Evolutionary conservation across 129 eudicot species (phyloP).

Genomic region (carrot (Daucus carota)): DNA sequence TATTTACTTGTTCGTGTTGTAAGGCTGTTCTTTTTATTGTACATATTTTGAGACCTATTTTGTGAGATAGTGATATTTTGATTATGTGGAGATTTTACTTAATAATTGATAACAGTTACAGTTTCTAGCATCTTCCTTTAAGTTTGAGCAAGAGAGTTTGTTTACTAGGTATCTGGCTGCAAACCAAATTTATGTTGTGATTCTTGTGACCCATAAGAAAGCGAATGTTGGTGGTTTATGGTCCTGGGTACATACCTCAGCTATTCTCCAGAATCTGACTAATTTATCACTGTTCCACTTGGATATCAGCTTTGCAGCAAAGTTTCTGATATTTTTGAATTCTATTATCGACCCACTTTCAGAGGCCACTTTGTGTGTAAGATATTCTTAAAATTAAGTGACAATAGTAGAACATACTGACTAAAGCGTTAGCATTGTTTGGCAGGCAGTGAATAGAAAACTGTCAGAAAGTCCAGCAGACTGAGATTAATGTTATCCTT

Average conservation of each 20-base stretch:
- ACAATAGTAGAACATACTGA: neutral
- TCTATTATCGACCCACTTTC: neutral
- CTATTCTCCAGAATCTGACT: neutral
- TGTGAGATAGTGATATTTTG: neutral
- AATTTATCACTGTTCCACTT: neutral
- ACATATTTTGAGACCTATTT: neutral
- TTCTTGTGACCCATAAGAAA: neutral
- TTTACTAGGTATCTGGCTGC: neutral
- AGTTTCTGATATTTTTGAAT: neutral
- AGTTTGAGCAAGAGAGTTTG: neutral
- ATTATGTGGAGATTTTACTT: neutral
- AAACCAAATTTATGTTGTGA: neutral
- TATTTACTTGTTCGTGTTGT: neutral
- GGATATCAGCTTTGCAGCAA: neutral
- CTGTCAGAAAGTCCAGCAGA: neutral
- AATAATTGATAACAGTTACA: neutral
- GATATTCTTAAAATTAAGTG: neutral
- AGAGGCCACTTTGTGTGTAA: neutral
- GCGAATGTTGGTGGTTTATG: neutral
- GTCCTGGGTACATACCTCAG: neutral
- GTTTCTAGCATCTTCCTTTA: slow-evolving; percentile 1
- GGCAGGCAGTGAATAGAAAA: neutral
- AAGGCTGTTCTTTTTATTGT: neutral
- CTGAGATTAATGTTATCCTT: neutral
- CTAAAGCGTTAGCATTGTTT: neutral